Evolutionary conservation across 257 asterid genomes (phyloP).

Genomic region (Datura wrightii): DNA sequence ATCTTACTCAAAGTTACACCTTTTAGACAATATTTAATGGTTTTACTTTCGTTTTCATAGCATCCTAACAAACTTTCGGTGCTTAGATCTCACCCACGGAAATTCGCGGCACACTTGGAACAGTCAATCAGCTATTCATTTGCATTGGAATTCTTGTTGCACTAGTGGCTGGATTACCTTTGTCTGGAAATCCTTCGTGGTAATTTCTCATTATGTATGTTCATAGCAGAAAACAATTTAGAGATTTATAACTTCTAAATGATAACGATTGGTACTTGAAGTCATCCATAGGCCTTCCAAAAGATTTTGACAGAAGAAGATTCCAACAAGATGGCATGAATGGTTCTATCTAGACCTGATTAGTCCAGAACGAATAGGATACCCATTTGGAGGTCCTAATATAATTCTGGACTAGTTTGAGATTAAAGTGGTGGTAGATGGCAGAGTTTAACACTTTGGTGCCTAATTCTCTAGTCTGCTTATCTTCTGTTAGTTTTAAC

Average conservation of each 20-base stretch:
- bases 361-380: constrained; percentile 1
- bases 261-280: constrained; percentile 15
- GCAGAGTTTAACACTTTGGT: neutral
- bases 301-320: constrained; percentile 9
- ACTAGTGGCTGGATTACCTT: constrained; percentile 90
- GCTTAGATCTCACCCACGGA: constrained; percentile 91
- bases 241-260: neutral
- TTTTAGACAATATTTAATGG: neutral
- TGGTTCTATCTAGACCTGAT: constrained; percentile 4
- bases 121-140: constrained; percentile 88
- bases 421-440: constrained; percentile 1
- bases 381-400: neutral
- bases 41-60: neutral
- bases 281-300: neutral
- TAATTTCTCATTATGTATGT: constrained; percentile 37
- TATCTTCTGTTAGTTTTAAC: neutral
- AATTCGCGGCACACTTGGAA: constrained; percentile 93
- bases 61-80: constrained; percentile 41
- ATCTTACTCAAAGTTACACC: constrained; percentile 16
- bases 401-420: neutral
- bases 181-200: constrained; percentile 90
- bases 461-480: neutral
- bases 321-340: constrained; percentile 25
- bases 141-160: constrained; percentile 95
- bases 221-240: constrained; percentile 10